phyloP scores from a whole-genome alignment of 2,329 filamentous ascomycete genomes.

The Chaetomiaceae sp. region DNA sequence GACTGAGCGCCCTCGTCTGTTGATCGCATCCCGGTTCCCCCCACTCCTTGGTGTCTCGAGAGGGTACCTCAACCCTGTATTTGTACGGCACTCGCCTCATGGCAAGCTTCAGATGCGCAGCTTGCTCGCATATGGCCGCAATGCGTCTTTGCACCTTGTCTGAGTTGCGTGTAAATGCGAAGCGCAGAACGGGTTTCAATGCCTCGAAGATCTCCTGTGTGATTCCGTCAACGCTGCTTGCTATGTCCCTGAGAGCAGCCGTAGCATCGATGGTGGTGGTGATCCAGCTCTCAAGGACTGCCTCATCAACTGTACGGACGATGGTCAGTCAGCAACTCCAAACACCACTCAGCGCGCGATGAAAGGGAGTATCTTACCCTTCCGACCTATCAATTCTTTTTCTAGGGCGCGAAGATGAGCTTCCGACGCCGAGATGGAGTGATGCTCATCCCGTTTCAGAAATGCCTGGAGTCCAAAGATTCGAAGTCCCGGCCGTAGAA shows the following conservation, averaged over 20 bases:
- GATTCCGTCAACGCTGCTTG: not conserved
- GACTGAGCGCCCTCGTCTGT: not conserved
- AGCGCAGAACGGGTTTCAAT: conserved; percentile 6
- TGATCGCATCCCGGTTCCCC: conserved; percentile 7
- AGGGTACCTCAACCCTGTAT: conserved; percentile 13
- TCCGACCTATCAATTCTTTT: conserved; percentile 3
- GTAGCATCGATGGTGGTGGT: conserved; percentile 2
- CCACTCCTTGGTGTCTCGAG: conserved; percentile 6
- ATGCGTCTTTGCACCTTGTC: conserved; percentile 3
- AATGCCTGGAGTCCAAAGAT: conserved; percentile 14
- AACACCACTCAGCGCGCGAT: too few species aligned
- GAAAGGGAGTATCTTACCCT: conserved; percentile 9
- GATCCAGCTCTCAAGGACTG: conserved; percentile 3
- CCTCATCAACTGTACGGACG: not conserved
- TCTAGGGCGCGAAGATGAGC: conserved; percentile 11
- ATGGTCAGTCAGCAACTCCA: not conserved
- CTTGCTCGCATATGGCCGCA: conserved; percentile 15
- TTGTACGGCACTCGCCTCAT: conserved; percentile 4
- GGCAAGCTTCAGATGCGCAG: conserved; percentile 15
- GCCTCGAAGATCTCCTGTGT: conserved; percentile 6
- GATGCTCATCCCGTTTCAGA: not conserved
- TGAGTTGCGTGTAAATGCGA: not conserved
- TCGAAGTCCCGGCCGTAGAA: conserved; percentile 10
- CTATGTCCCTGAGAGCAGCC: conserved; percentile 3
- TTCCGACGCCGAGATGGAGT: conserved; percentile 5